phyloP scores from a whole-genome alignment of 176 grass and related monocot genomes.

The Zoysia pacifica region DNA sequence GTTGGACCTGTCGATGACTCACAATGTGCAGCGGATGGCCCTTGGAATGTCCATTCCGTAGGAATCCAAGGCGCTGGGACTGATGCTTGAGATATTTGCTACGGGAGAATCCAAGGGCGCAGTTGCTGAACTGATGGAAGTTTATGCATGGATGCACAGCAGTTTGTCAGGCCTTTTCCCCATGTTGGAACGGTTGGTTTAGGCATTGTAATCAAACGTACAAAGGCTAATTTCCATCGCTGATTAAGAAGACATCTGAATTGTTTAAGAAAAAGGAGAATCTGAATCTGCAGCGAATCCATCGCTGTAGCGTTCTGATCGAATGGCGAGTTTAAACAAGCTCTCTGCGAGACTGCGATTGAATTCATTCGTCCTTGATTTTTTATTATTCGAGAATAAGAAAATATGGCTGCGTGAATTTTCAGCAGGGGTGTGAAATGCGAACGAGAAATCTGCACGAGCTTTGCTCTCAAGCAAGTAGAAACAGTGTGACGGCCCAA shows the following conservation, averaged over 20 bases:
- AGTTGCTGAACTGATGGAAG: constrained; percentile 10
- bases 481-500: background rate
- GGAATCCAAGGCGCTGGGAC: background rate
- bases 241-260: too few relatives aligned
- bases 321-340: too few relatives aligned
- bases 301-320: too few relatives aligned
- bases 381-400: too few relatives aligned
- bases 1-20: constrained; percentile 32
- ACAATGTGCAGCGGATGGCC: background rate
- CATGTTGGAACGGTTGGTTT: constrained; percentile 26
- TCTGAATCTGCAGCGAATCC: too few relatives aligned
- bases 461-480: background rate
- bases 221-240: too few relatives aligned
- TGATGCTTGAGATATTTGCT: background rate
- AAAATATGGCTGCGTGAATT: too few relatives aligned
- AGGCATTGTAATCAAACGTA: background rate
- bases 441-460: too few relatives aligned
- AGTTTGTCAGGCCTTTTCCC: background rate
- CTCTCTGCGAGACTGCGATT: too few relatives aligned
- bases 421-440: too few relatives aligned
- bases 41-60: constrained; percentile 27
- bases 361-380: too few relatives aligned
- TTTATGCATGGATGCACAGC: background rate
- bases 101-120: background rate
- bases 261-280: too few relatives aligned